phyloP scores from a whole-genome alignment of 768 basidiomycete genomes.

The Rubroboletus pulcherrimus region DNA sequence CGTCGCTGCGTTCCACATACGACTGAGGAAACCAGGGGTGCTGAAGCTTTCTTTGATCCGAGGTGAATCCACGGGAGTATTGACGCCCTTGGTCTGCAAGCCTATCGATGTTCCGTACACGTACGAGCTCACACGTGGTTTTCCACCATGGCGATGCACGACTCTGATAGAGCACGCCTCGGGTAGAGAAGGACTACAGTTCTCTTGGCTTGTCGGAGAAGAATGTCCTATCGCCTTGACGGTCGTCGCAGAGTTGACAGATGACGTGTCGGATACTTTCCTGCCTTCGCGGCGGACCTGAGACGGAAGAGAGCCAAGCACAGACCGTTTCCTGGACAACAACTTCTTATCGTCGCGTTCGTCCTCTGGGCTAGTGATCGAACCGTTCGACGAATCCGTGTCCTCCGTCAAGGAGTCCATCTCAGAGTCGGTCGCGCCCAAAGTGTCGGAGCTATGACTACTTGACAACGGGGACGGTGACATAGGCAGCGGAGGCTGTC shows the following conservation, averaged over 20 bases:
- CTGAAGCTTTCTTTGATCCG: constrained; percentile 38
- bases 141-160: constrained; percentile 25
- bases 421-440: constrained; percentile 51
- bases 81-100: constrained; percentile 12
- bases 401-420: constrained; percentile 64
- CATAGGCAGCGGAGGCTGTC: constrained; percentile 16
- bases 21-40: constrained; percentile 54
- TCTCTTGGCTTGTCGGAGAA: constrained; percentile 19
- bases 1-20: constrained; percentile 70
- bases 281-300: constrained; percentile 41
- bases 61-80: constrained; percentile 15
- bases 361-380: constrained; percentile 47
- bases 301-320: constrained; percentile 45
- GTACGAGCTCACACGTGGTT: constrained; percentile 28
- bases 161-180: constrained; percentile 24
- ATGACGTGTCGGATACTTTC: constrained; percentile 34
- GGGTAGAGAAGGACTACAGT: constrained; percentile 13
- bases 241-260: constrained; percentile 35
- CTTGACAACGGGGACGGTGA: constrained; percentile 34
- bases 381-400: constrained; percentile 53
- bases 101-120: constrained; percentile 23
- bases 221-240: constrained; percentile 28
- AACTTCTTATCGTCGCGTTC: constrained; percentile 31
- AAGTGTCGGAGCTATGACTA: constrained; percentile 42
- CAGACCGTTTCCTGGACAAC: constrained; percentile 36